Base-by-base conservation (phyloP, 202 grass and related monocot genomes). In the Digitaria exilis region DNA sequence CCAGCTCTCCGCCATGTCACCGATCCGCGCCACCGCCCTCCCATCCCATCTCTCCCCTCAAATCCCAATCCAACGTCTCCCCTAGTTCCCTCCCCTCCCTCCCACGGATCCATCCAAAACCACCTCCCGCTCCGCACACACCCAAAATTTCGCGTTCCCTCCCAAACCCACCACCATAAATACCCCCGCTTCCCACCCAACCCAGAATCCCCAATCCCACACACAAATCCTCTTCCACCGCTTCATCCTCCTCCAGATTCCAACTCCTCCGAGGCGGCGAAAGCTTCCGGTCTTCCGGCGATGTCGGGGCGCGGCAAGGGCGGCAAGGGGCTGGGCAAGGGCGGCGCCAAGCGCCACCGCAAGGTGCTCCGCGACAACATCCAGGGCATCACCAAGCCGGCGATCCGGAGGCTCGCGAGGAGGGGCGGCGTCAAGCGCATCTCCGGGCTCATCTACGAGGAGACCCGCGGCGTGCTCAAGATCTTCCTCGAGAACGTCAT, bases 401-500 rank as follows among this genome's bases (percentile, higher is more conserved):
- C 94, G 30, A 97, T 97, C 76, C 91, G 94, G 6, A 79, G 94
- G 21, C 61, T 97, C 44, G 94, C 94, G 0, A 60, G 94, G 25
- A 83, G 91, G 44, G 94, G 92, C 8, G 94, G 94, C 52, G 94
- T 97, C 19, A 97, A 97, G 91, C 92, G 95, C 29, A 97, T 97
- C 92, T 93, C 90, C 4, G 95, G 95, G 0, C 87, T 94, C 56
- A 97, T 97, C 83, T 96, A 96, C 83, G 90, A 96, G 81, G 93
- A 96, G 77, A 96, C 90, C 52, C 94, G 93, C 45, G 90, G 93
- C 78, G 94, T 96, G 2, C 94, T 96, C 88, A 96, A 96, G 86
- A 96, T 96, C 94, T 96, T 97, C 79, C 91, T 97, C 45, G 94
- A 94, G 87, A 97, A 97, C 79, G 94, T 94, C 87, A 94, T 94